phyloP scores from a whole-genome alignment of 1,284 basidiomycete species.

The Apiotrichum gamsii region DNA sequence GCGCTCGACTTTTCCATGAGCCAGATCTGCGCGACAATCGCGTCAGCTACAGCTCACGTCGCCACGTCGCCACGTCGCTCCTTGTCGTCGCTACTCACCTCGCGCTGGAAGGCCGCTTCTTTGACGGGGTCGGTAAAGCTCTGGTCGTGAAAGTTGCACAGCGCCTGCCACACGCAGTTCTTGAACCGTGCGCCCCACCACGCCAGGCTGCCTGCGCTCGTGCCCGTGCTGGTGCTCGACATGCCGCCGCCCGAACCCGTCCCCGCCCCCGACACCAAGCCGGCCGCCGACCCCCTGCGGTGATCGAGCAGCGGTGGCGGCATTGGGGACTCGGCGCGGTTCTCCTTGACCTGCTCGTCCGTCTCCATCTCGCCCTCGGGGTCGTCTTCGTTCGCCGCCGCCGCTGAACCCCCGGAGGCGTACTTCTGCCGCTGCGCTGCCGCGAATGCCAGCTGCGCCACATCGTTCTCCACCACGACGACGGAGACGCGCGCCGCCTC shows the following conservation, averaged over 20 bases:
- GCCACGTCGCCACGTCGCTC: too few species aligned
- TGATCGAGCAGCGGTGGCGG: too few species aligned
- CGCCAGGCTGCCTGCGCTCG: too few species aligned
- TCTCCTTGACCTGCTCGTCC: background rate
- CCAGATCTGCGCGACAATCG: background rate
- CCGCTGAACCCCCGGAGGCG: background rate
- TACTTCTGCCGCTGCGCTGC: background rate
- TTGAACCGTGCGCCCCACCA: too few species aligned
- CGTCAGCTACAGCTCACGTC: too few species aligned
- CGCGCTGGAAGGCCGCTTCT: constrained; percentile 35
- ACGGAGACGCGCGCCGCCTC: background rate
- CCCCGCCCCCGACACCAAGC: too few species aligned
- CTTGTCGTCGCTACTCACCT: constrained; percentile 36
- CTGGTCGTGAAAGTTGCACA: constrained; percentile 38
- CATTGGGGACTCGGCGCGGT: too few species aligned
- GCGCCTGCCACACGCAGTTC: background rate
- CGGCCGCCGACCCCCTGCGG: too few species aligned
- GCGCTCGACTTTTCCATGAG: background rate
- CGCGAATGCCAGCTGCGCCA: background rate
- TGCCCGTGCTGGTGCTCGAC: too few species aligned
- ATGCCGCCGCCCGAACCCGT: too few species aligned
- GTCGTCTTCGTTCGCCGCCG: background rate
- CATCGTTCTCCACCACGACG: background rate
- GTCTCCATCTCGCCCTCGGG: background rate
- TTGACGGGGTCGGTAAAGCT: constrained; percentile 38